These are phyloP conservation scores for Talaromyces adpressus DNA, from an alignment of 495 filamentous ascomycete genomes.

Conservation along the genomic window DNA sequence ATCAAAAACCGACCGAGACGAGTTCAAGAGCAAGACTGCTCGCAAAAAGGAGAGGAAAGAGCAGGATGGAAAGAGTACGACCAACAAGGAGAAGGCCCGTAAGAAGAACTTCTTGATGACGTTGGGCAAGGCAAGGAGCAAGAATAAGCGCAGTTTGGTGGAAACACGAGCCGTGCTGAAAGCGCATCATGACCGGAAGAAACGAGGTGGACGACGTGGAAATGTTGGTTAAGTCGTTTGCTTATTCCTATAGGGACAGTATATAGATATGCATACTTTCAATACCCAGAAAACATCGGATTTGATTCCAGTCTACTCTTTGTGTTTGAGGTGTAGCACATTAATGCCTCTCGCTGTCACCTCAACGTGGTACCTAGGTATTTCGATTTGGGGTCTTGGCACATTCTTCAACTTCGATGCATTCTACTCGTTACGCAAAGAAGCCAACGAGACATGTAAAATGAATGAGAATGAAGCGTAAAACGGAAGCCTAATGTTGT, in stretches of 20 bases:
- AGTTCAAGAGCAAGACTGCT: constrained; percentile 76
- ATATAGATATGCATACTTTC: not conserved
- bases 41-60: constrained; percentile 77
- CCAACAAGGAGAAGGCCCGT: constrained; percentile 94
- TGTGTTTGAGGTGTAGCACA: not conserved
- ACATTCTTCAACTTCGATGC: no score
- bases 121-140: constrained; percentile 83
- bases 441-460: no score
- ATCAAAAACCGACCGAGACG: constrained; percentile 61
- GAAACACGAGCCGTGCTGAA: constrained; percentile 72
- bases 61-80: constrained; percentile 84
- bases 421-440: no score
- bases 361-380: no score
- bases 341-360: not conserved
- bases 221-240: constrained; percentile 34
- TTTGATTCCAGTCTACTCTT: not conserved
- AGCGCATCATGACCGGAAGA: constrained; percentile 74
- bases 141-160: constrained; percentile 85
- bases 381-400: no score
- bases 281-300: not conserved
- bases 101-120: constrained; percentile 99
- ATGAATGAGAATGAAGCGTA: no score
- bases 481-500: no score
- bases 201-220: constrained; percentile 75
- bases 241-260: not conserved